Evolutionary conservation across 768 basidiomycete genomes (phyloP).

Genomic region (Cyathus striatus): DNA sequence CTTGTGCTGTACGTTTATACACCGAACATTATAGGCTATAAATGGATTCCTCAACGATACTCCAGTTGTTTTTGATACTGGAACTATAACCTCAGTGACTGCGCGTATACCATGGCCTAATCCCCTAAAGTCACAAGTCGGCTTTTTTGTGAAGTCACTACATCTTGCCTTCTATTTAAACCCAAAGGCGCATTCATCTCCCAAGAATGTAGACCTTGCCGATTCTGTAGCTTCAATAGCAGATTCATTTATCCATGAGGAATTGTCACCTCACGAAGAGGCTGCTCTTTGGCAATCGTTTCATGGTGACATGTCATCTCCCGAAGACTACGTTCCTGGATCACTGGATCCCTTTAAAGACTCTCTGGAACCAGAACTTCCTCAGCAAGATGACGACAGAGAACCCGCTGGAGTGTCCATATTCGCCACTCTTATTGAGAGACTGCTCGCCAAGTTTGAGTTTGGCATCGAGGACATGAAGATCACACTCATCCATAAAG

Average conservation of each 20-base stretch:
- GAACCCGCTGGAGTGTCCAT: conserved; percentile 76
- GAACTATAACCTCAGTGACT: conserved; percentile 69
- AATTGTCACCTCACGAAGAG: conserved; percentile 69
- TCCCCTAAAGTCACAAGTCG: conserved; percentile 68
- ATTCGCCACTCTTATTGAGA: conserved; percentile 76
- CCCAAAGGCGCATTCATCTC: conserved; percentile 17
- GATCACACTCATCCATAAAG: conserved; percentile 65
- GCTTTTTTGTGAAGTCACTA: conserved; percentile 63
- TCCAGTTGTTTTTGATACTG: conserved; percentile 65
- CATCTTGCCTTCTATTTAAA: conserved; percentile 59
- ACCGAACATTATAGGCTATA: conserved; percentile 54
- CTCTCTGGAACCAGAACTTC: conserved; percentile 33
- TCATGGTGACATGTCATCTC: conserved; percentile 28
- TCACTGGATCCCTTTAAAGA: conserved; percentile 54
- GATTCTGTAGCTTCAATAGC: conserved; percentile 83
- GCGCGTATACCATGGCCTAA: conserved; percentile 85
- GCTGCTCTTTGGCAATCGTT: conserved; percentile 67
- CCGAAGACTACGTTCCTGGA: conserved; percentile 56
- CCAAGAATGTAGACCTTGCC: conserved; percentile 42
- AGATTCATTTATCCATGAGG: conserved; percentile 82
- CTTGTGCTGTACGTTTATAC: conserved; percentile 6
- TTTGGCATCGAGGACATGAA: conserved; percentile 67
- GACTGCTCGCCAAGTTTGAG: conserved; percentile 72
- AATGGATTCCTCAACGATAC: conserved; percentile 61
- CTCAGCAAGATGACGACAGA: conserved; percentile 44